phyloP scores from a whole-genome alignment of 257 asterid genomes.

The Eustoma russellianum region DNA sequence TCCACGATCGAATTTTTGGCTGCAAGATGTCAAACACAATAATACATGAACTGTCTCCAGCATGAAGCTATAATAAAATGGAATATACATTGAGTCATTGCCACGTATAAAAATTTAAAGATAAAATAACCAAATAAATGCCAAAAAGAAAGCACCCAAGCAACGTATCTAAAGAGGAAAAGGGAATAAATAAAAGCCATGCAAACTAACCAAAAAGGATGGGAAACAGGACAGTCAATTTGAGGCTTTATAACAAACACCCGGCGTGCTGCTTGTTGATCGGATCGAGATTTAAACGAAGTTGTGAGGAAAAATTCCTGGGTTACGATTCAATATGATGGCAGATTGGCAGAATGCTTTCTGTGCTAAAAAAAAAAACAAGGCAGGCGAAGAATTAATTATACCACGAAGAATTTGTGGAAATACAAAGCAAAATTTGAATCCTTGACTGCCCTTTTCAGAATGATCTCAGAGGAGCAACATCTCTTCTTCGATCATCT shows the following conservation, averaged over 20 bases:
- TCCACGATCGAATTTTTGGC: constrained; percentile 34
- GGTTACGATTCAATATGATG: too few species aligned
- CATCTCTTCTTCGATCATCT: constrained; percentile 79
- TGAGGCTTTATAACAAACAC: constrained; percentile 3
- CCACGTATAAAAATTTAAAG: too few species aligned
- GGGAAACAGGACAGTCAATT: constrained; percentile 29
- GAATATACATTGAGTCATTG: constrained; percentile 13
- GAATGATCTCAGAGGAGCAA: constrained; percentile 85
- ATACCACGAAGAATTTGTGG: background rate
- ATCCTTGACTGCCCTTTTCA: constrained; percentile 55
- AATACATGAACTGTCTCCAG: constrained; percentile 8
- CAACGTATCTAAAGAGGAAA: constrained; percentile 21
- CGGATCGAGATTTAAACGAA: background rate
- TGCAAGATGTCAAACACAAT: constrained; percentile 18
- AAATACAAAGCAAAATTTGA: too few species aligned
- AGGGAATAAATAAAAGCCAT: constrained; percentile 18
- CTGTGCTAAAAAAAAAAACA: background rate
- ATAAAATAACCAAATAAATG: constrained; percentile 3
- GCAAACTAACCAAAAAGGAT: constrained; percentile 30
- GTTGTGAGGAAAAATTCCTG: background rate
- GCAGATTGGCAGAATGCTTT: too few species aligned
- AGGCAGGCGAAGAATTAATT: constrained; percentile 14
- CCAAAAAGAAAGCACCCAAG: constrained; percentile 14
- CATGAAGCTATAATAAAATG: constrained; percentile 15
- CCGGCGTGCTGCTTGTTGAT: constrained; percentile 9